Conservation (phyloP, 305 asterid genomes). For the Coffea humblotiana region DNA sequence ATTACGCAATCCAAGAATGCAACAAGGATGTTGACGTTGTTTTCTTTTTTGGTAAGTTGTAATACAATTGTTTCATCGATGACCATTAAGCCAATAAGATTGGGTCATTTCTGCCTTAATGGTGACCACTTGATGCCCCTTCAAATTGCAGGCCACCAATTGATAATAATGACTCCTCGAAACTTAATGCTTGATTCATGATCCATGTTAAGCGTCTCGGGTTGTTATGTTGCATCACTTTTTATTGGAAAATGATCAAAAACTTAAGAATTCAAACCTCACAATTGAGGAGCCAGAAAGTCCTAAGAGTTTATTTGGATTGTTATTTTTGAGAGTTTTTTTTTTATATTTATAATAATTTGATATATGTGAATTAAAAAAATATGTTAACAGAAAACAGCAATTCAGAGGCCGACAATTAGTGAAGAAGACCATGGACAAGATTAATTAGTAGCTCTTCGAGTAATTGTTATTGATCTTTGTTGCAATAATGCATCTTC, state of each 20-base stretch:
- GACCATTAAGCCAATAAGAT: background rate
- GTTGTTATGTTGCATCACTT: background rate
- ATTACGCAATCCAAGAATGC: constrained; percentile 36
- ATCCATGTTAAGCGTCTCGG: background rate
- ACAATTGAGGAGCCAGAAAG: background rate
- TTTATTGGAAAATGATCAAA: background rate
- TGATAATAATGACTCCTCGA: background rate
- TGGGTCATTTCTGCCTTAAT: constrained; percentile 18
- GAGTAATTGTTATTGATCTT: too few relatives aligned
- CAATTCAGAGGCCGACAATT: background rate
- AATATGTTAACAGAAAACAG: too few relatives aligned
- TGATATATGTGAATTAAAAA: too few relatives aligned
- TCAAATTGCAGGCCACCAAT: background rate
- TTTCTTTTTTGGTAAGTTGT: background rate
- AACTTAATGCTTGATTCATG: background rate
- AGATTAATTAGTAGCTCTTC: background rate
- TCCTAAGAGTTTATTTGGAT: too few relatives aligned
- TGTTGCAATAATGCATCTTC: background rate
- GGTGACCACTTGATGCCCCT: background rate
- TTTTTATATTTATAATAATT: too few relatives aligned
- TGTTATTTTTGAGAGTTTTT: too few relatives aligned
- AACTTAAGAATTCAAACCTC: background rate
- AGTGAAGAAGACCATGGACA: background rate
- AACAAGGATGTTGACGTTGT: constrained; percentile 20
- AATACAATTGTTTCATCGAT: background rate